Conservation (phyloP, 495 filamentous ascomycete genomes). For the Xanthoparmelia taractica region DNA sequence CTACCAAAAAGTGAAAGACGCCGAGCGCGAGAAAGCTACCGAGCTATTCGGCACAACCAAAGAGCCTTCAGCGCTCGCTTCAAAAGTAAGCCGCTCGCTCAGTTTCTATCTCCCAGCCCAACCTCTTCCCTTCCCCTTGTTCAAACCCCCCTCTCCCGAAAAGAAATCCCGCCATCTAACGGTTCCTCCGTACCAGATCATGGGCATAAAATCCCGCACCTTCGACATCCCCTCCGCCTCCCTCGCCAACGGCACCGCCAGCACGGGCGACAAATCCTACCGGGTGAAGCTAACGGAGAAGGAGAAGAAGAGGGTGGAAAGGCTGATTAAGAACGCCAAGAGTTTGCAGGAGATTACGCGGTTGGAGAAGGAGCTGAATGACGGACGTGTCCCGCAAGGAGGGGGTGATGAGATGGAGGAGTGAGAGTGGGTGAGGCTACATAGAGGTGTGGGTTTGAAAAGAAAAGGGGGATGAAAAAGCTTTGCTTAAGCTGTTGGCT, state of each 20-base stretch:
- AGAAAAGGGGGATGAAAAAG: not conserved
- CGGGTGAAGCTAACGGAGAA: conserved; percentile 60
- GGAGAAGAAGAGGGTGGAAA: conserved; percentile 62
- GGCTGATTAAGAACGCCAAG: conserved; percentile 73
- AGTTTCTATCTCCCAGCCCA: not conserved
- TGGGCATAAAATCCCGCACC: conserved; percentile 76
- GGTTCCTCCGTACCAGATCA: conserved; percentile 46
- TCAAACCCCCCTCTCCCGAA: no score
- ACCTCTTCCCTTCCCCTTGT: not conserved
- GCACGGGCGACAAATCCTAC: conserved; percentile 55
- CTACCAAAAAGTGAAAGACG: conserved; percentile 82
- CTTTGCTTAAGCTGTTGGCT: not conserved
- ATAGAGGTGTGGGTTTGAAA: no score
- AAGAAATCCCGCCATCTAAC: not conserved
- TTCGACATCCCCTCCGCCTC: conserved; percentile 57
- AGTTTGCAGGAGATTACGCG: conserved; percentile 77
- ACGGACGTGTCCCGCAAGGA: conserved; percentile 71
- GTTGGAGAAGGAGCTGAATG: conserved; percentile 76
- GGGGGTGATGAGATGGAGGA: conserved; percentile 47
- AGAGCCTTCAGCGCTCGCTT: conserved; percentile 72
- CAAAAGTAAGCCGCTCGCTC: conserved; percentile 43
- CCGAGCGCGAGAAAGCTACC: conserved; percentile 63
- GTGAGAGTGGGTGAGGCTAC: no score
- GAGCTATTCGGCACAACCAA: conserved; percentile 75
- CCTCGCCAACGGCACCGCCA: conserved; percentile 32